Evolutionary conservation across 371 early-diverging fungal genomes (phyloP), one percentile per base, ranked within the genome.

Genomic region (Actinomucor elegans): DNA sequence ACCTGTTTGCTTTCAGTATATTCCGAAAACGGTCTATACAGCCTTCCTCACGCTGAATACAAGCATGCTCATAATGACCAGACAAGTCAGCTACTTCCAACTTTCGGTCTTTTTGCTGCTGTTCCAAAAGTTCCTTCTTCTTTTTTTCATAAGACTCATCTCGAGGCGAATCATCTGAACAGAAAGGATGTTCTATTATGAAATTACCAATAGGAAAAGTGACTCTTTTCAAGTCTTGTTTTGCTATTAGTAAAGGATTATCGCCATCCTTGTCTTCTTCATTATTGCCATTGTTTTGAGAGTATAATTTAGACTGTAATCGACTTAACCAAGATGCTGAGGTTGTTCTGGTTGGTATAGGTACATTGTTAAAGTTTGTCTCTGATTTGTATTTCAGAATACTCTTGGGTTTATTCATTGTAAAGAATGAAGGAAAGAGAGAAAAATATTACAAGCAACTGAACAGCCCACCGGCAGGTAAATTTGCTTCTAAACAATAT

Each of bases 211-310:
- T 64, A 3, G 69, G 65, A 42, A 75, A 75, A 3, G 71, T 67
- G 8, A 75, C 75, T 59, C 67, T 59, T 60, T 67, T 75, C 21
- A 75, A 48, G 14, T 69, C 67, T 40, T 67, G 69, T 49, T 67
- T 68, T 35, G 57, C 57, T 26, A 74, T 23, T 23, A 54, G 37
- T 18, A 59, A 26, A 20, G 37, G 27, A 34, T 48, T 44, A 21
- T 57, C 41, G n/a, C 18, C 29, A 11, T 52, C 49, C 21, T 20
- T 27, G 10, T 41, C 38, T 14, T 57, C 42, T 14, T 54, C 44
- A 43, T 52, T 48, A 32, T 10, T 24, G 23, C n/a, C 33, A 11
- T 41, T 35, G 37, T 23, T 23, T 35, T 45, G 50, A 3, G 55
- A 28, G 28, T 41, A 48, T 18, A 59, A 24, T 41, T 52, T 59